Evolutionary conservation across 83 land plant genomes (phyloP), one percentile per base, ranked within the genome.

Genomic region (Picea abies): DNA sequence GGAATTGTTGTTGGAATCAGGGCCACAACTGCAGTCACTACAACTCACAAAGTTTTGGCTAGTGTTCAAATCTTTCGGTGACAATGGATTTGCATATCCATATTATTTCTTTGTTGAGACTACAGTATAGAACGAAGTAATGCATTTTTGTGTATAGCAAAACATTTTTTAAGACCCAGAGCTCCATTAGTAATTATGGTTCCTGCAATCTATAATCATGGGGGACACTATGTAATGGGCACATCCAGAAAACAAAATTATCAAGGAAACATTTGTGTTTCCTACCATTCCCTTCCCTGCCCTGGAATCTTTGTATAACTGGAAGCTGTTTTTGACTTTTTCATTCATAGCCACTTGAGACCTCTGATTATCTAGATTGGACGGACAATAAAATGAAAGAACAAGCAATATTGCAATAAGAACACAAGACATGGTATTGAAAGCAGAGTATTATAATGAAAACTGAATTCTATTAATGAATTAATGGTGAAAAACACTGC

Each of bases 31-130:
- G 41, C 44, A 19, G n/a, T 78, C n/a, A 22, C 60, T 23, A 20
- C 69, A 61, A 67, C 83, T 47, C 41, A 91, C 6, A 95, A 92
- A 82, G 26, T 90, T 22, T 93, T 49, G 89, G 96, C 76, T 79
- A 17, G 76, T 84, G 20, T 89, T 86, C 52, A 89, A 90, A 87
- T 92, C 94, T 60, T 78, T 93, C 12, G 94, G 98, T 35, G 93
- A 92, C 75, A 92, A 93, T 35, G 98, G 96, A 9, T 95, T 93
- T 85, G 94, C 98, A 37, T 95, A 88, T 73, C 89, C 96, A 16
- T 95, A 86, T 84, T 85, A 94, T 0, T 52, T 88, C 6, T 92
- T 95, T 72, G 86, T 95, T 49, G 52, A 49, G 52, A 49, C 52
- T 49, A 49, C 10, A 10, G 20, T 41, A 71, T 41, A 72, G 52